Conservation (phyloP, 139 green algal genomes). For the Zygnema cylindricum region DNA sequence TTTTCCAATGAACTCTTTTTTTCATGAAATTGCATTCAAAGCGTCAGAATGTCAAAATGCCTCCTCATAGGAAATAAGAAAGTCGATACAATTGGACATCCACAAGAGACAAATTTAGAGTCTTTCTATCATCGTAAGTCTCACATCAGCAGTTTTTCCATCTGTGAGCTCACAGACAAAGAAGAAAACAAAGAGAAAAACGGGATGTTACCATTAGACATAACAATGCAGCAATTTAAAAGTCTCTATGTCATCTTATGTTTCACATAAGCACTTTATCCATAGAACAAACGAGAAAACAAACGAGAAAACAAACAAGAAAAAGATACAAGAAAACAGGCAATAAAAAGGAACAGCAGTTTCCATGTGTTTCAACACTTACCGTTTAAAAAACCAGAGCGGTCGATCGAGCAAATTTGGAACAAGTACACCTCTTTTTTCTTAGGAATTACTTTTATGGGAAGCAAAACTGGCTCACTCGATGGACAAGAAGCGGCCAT, state of each 20-base stretch:
- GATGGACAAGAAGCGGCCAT: conserved; percentile 47
- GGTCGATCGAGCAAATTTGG: conserved; percentile 48
- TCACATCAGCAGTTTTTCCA: too few species aligned
- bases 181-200: too few species aligned
- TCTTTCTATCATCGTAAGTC: too few species aligned
- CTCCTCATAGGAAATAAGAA: too few species aligned
- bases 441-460: neutral
- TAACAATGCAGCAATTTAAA: too few species aligned
- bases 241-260: too few species aligned
- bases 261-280: too few species aligned
- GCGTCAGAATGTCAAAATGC: neutral
- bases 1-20: neutral
- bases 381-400: conserved; percentile 54
- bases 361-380: conserved; percentile 32
- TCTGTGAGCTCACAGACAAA: too few species aligned
- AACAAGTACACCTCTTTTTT: conserved; percentile 44
- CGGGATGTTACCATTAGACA: too few species aligned
- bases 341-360: neutral
- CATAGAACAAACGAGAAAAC: conserved; percentile 22
- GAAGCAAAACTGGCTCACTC: conserved; percentile 25
- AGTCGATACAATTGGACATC: too few species aligned
- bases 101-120: too few species aligned
- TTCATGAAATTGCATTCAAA: neutral
- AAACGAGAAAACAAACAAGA: neutral
- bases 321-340: conserved; percentile 8